These are phyloP conservation scores for Anthoceros angustus DNA, from an alignment of 225 moss, liverwort and hornwort species.

Conservation along the genomic window DNA sequence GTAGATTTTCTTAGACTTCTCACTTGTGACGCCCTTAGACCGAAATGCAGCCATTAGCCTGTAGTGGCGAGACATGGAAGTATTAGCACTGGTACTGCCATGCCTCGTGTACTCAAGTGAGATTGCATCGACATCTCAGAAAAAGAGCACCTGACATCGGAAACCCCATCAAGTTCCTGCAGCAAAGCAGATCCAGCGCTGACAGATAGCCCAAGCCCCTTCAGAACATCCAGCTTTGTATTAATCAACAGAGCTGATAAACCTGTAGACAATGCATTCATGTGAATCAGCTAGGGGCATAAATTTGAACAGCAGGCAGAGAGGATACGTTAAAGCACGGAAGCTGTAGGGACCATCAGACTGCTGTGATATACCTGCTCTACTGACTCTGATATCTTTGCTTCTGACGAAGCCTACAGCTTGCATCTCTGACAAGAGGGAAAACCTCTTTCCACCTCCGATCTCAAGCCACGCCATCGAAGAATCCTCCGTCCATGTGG, in stretches of 20 bases:
- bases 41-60: not conserved
- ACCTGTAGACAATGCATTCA: slow-evolving; percentile 30
- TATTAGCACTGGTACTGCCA: too few species aligned
- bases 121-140: not conserved
- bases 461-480: slow-evolving; percentile 67
- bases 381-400: slow-evolving; percentile 48
- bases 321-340: not conserved
- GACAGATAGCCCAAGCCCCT: slow-evolving; percentile 60
- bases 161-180: slow-evolving; percentile 47
- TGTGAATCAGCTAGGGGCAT: not conserved
- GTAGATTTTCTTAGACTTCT: not conserved
- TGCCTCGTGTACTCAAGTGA: too few species aligned
- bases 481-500: slow-evolving; percentile 25
- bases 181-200: slow-evolving; percentile 43
- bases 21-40: not conserved
- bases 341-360: not conserved
- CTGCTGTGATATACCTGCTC: slow-evolving; percentile 41
- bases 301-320: not conserved
- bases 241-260: slow-evolving; percentile 52
- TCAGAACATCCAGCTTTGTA: slow-evolving; percentile 63
- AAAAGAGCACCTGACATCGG: slow-evolving; percentile 38
- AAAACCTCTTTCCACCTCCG: slow-evolving; percentile 33
- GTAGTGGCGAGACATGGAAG: not conserved
- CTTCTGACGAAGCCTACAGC: slow-evolving; percentile 57
- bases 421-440: slow-evolving; percentile 55